Evolutionary conservation across 2,329 filamentous ascomycete genomes (phyloP).

Genomic region (Ceratocystis lukuohia): DNA sequence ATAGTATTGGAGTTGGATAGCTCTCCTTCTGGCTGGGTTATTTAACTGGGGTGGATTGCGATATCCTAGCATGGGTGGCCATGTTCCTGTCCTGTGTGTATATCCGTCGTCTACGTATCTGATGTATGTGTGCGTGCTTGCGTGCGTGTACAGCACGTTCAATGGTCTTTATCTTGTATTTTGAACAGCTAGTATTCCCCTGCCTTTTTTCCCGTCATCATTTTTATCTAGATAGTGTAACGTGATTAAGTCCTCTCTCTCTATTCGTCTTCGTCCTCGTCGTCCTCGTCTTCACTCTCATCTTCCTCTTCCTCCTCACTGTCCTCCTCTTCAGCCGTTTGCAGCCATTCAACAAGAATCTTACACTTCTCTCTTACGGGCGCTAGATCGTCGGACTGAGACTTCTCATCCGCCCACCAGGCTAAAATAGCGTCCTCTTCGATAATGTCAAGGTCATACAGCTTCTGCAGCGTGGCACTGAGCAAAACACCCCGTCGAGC

Average conservation of each 20-base stretch:
- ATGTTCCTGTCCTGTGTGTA: too few relatives aligned
- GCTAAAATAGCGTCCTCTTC: conserved; percentile 78
- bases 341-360: conserved; percentile 71
- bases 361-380: conserved; percentile 60
- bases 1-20: too few relatives aligned
- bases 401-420: conserved; percentile 73
- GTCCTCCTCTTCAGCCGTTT: conserved; percentile 50
- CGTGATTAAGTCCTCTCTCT: not conserved
- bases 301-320: conserved; percentile 31
- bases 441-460: conserved; percentile 72
- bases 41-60: too few relatives aligned
- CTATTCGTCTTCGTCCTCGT: conserved; percentile 22
- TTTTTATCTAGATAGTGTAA: not conserved
- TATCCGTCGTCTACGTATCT: too few relatives aligned
- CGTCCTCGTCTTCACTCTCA: conserved; percentile 21
- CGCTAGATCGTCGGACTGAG: conserved; percentile 48
- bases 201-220: not conserved
- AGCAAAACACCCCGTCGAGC: conserved; percentile 48
- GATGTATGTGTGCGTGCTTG: too few relatives aligned
- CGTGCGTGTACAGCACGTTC: not conserved
- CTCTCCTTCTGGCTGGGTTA: too few relatives aligned
- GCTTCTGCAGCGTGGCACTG: conserved; percentile 64
- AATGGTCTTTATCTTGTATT: not conserved
- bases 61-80: too few relatives aligned
- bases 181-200: not conserved